Evolutionary conservation across 495 filamentous ascomycete species (phyloP), one percentile per base, ranked within the genome.

Genomic region (Glarea lozoyensis): DNA sequence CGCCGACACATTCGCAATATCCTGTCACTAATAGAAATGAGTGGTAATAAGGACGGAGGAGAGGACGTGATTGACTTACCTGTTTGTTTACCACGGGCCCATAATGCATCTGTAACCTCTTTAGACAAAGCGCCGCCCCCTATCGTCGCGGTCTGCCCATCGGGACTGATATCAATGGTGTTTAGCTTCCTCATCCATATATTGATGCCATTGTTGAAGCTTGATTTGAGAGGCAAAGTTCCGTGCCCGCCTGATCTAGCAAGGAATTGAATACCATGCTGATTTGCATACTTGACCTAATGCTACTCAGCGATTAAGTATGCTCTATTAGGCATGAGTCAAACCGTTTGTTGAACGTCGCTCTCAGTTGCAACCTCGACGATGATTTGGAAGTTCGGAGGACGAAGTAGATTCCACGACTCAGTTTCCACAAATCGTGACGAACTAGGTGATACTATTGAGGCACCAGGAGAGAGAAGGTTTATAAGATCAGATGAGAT

Each of bases 1-100:
- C 55, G 45, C 70, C 65, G 23, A 73, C 69, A 52, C 76, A 81
- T 49, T 76, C 66, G 38, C 74, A 76, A 4, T 57, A 61, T 31
- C 76, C 76, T 15, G 73, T 75, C 0, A 72, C 68, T 56, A 55
- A 55, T 18, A 54, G 49, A 40, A 52, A 55, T 37, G 49, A 56
- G 27, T 43, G 2, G 13, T 15, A 19, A 4, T 34, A 6, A 10
- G 9, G 2, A 9, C n/a, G 17, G 29, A 21, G 13, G 4, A 15
- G 10, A 22, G 2, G 15, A 36, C 10, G 36, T 30, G 15, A 29
- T 12, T 31, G 4, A 50, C 53, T 35, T 17, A 59, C 63, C 56
- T 21, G 66, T 60, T 45, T 64, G 60, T 37, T 65, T 65, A 4
- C 57, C 56, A 2, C 56, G 52, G 13, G 43, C 52, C 52, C 59